phyloP scores from a whole-genome alignment of 306 rosid genomes.

The Prunus padus region DNA sequence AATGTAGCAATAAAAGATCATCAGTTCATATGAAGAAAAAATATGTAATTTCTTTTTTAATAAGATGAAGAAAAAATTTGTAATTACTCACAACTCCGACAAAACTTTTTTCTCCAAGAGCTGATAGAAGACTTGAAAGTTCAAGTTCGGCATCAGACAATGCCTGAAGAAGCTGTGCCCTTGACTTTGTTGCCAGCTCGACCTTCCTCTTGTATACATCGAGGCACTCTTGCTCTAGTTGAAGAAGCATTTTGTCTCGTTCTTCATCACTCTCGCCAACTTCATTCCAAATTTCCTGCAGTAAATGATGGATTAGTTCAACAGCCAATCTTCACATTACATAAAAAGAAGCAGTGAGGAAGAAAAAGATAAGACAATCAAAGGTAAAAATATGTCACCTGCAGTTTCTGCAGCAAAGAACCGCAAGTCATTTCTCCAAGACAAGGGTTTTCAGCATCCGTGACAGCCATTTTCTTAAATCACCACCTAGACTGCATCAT shows the following conservation, averaged over 20 bases:
- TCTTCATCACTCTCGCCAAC: constrained; percentile 95
- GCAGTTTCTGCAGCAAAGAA: constrained; percentile 85
- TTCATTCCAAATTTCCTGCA: constrained; percentile 97
- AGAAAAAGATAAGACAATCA: not conserved
- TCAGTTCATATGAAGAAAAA: not conserved
- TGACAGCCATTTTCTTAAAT: constrained; percentile 63
- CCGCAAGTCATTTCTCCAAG: constrained; percentile 79
- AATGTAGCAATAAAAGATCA: not conserved
- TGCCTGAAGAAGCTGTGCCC: constrained; percentile 89
- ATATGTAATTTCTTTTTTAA: not conserved
- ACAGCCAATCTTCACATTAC: constrained; percentile 4
- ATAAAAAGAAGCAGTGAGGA: not conserved
- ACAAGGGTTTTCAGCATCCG: constrained; percentile 67
- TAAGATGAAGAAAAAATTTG: not conserved
- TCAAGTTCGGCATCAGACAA: constrained; percentile 78
- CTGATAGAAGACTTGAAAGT: constrained; percentile 78
- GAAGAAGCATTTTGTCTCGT: constrained; percentile 97
- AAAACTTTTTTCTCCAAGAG: constrained; percentile 77
- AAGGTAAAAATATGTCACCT: constrained; percentile 44
- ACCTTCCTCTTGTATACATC: constrained; percentile 97
- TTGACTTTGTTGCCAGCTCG: constrained; percentile 89
- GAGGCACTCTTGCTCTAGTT: constrained; percentile 93
- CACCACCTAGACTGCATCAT: constrained; percentile 47
- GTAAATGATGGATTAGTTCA: constrained; percentile 4
- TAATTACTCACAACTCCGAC: constrained; percentile 40